These are phyloP conservation scores for Ceratobasidium sp. DNA, from an alignment of 1,284 basidiomycete species.

Conservation along the genomic window DNA sequence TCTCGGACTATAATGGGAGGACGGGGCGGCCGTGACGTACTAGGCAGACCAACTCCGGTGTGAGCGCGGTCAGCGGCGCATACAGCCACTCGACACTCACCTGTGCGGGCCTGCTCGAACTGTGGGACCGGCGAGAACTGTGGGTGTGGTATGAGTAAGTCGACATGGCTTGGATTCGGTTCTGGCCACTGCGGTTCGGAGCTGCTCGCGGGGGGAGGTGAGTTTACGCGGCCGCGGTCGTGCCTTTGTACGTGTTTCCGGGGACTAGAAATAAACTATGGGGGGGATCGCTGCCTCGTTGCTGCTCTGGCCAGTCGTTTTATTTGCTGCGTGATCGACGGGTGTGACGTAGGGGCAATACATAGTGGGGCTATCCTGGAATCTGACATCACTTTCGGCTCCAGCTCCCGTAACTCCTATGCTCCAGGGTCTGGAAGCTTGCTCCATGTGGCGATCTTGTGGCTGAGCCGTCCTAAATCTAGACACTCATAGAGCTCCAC, in stretches of 20 bases:
- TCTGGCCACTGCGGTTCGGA: neutral
- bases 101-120: conserved; percentile 32
- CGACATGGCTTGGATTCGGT: conserved; percentile 9
- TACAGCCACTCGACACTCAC: neutral
- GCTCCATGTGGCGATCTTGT: neutral
- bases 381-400: conserved; percentile 15
- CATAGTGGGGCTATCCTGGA: neutral
- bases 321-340: conserved; percentile 7
- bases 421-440: neutral
- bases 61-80: neutral
- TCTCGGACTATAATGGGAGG: conserved; percentile 26
- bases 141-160: conserved; percentile 22
- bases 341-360: conserved; percentile 2
- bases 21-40: conserved; percentile 33
- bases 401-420: neutral
- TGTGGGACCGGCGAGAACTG: conserved; percentile 33
- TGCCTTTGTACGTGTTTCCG: neutral
- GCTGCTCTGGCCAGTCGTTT: neutral
- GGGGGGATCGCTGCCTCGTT: neutral
- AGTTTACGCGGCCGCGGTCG: neutral
- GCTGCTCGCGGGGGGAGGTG: conserved; percentile 16
- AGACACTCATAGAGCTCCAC: too few relatives aligned
- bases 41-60: conserved; percentile 2
- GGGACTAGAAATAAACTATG: neutral
- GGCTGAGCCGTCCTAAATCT: neutral